Conservation (phyloP, 164 flowering plant genomes). For the Tetrastigma voinierianum region DNA sequence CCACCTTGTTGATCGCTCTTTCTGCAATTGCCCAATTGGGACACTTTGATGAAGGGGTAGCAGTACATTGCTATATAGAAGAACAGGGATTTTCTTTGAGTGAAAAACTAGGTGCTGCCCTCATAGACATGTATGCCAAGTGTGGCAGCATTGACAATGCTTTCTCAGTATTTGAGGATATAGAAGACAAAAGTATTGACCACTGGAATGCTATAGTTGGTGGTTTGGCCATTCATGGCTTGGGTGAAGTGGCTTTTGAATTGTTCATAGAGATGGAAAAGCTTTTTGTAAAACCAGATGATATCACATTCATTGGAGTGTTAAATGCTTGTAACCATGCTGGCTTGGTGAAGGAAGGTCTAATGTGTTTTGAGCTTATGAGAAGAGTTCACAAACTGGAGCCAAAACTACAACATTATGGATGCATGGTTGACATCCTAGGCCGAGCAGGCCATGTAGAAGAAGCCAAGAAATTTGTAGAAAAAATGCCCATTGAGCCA, state of each 20-base stretch:
- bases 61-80: slow-evolving; percentile 43
- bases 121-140: slow-evolving; percentile 76
- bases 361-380: slow-evolving; percentile 64
- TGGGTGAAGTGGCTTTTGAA: slow-evolving; percentile 56
- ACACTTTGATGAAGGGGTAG: slow-evolving; percentile 38
- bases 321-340: slow-evolving; percentile 70
- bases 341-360: slow-evolving; percentile 67
- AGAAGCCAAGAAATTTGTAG: slow-evolving; percentile 45
- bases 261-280: slow-evolving; percentile 56
- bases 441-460: slow-evolving; percentile 61
- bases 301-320: slow-evolving; percentile 64
- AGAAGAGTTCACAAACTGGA: slow-evolving; percentile 43
- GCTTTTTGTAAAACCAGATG: slow-evolving; percentile 54
- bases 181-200: slow-evolving; percentile 38
- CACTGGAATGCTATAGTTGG: slow-evolving; percentile 83
- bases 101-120: slow-evolving; percentile 60
- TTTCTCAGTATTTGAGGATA: slow-evolving; percentile 34
- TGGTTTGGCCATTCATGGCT: slow-evolving; percentile 70
- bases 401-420: slow-evolving; percentile 72
- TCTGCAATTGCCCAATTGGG: slow-evolving; percentile 61
- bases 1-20: slow-evolving; percentile 46
- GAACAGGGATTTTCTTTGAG: slow-evolving; percentile 26
- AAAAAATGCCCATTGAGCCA: slow-evolving; percentile 65
- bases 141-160: slow-evolving; percentile 65
- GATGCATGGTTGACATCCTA: slow-evolving; percentile 71